phyloP scores from a whole-genome alignment of 2,329 filamentous ascomycete species.

The Cladophialophora yegresii region DNA sequence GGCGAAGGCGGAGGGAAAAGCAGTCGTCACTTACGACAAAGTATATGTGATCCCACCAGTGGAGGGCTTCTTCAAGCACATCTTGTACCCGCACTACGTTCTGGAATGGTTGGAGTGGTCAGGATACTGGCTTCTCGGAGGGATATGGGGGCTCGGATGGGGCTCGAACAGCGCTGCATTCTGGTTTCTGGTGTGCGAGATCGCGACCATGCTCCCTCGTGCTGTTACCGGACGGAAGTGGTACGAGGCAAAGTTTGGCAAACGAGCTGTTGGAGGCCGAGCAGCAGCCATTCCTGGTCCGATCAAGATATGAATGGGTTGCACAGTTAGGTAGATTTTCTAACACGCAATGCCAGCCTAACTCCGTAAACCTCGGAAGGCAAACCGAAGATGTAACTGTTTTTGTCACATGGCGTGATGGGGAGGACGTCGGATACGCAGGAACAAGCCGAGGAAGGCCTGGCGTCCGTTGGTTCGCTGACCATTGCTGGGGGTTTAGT shows the following conservation, averaged over 20 bases:
- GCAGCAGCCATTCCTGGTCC: constrained; percentile 68
- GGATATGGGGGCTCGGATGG: constrained; percentile 42
- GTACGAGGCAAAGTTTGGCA: constrained; percentile 87
- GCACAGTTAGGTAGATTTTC: not conserved
- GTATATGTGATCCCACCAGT: constrained; percentile 82
- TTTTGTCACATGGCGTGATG: constrained; percentile 16
- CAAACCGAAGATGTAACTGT: constrained; percentile 2
- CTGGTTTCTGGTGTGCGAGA: constrained; percentile 80
- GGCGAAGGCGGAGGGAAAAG: constrained; percentile 37
- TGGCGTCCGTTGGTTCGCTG: not conserved
- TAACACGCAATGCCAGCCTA: not conserved
- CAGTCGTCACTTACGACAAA: constrained; percentile 65
- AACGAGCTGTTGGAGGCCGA: constrained; percentile 71
- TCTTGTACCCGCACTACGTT: constrained; percentile 92
- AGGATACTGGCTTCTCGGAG: constrained; percentile 72
- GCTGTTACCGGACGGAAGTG: constrained; percentile 78
- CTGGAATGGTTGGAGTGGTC: constrained; percentile 96
- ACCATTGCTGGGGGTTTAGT: not conserved
- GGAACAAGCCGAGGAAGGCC: not conserved
- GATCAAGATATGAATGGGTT: constrained; percentile 8
- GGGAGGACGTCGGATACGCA: constrained; percentile 8
- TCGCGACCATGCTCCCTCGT: constrained; percentile 85
- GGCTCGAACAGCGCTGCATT: constrained; percentile 72
- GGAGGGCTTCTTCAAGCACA: constrained; percentile 71
- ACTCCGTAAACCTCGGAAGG: constrained; percentile 1